Evolutionary conservation across 176 grass and related monocot species (phyloP), one percentile per base, ranked within the genome.

Genomic region (Neostapfia colusana): DNA sequence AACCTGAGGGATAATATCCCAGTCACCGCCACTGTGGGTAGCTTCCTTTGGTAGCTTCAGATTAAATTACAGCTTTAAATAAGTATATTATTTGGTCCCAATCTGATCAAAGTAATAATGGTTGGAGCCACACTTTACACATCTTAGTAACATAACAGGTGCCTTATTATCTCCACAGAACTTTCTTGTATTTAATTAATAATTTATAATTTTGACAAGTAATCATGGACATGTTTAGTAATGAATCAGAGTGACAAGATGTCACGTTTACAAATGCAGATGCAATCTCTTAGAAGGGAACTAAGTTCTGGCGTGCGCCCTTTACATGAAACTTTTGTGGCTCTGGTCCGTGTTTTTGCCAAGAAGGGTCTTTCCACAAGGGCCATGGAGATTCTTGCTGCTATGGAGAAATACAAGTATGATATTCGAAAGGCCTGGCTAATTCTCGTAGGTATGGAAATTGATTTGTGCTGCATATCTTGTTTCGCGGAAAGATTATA

Each of bases 331-430:
- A 98, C 95, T 39, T 93, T 98, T 88, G 85, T 94, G 65, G 91
- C 95, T 81, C 63, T 98, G 54, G 86, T 93, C 82, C 95, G 91
- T 50, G 79, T 92, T 80, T 98, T 98, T 83, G 95, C 86, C 12
- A 90, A 93, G 79, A 93, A 90, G 84, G 95, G 91, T 54, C 87
- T 84, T 84, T 90, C 84, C 28, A 93, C 82, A 60, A 98, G 91
- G 85, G 95, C 89, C 72, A 94, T 94, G 87, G 95, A 98, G 86
- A 91, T 98, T 81, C 91, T 98, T 72, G 89, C 91, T 67, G 95
- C 95, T 34, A 98, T 98, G 95, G 91, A 92, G 82, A 98, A 88
- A 78, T 79, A 90, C 50, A 98, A 98, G 77, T 94, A 91, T 75
- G 91, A 89, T 59, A 88, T 98, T 82, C 89, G 87, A 72, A 90